Conservation (phyloP, 2,329 filamentous ascomycete species). For the Fusarium veterinarium region DNA sequence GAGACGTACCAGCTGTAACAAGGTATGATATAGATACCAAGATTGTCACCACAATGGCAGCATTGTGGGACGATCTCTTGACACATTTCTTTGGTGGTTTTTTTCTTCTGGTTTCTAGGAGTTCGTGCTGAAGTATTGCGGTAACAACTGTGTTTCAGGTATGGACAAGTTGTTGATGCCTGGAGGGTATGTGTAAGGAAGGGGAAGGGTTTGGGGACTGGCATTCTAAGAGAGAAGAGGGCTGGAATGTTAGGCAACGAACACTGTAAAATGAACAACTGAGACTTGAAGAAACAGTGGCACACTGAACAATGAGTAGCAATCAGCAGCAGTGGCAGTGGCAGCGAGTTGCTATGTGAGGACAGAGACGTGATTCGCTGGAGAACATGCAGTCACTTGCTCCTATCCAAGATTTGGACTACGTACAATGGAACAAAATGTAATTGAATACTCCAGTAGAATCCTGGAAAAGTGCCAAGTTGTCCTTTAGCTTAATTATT, state of each 20-base stretch:
- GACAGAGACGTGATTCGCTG: neutral
- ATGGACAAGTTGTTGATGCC: neutral
- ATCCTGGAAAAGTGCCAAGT: neutral
- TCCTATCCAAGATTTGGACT: neutral
- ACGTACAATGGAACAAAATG: neutral
- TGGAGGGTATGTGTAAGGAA: neutral
- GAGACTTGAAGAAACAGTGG: neutral
- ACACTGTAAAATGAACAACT: neutral
- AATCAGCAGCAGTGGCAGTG: neutral
- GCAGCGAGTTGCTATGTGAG: neutral
- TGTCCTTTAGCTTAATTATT: no score
- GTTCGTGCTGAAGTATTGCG: neutral
- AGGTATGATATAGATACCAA: neutral
- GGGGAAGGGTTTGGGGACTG: neutral
- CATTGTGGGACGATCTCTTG: conserved; percentile 6
- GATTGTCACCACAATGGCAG: conserved; percentile 24
- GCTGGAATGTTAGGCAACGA: no score
- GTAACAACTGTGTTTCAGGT: neutral
- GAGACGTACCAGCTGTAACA: conserved; percentile 9
- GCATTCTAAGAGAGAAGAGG: neutral
- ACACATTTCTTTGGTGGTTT: conserved; percentile 6
- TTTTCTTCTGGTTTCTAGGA: neutral
- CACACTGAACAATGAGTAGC: neutral
- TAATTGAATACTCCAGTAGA: neutral
- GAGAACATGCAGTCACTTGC: neutral